Base-by-base conservation (phyloP, 1,284 basidiomycete genomes). In the Ustilago crameri region DNA sequence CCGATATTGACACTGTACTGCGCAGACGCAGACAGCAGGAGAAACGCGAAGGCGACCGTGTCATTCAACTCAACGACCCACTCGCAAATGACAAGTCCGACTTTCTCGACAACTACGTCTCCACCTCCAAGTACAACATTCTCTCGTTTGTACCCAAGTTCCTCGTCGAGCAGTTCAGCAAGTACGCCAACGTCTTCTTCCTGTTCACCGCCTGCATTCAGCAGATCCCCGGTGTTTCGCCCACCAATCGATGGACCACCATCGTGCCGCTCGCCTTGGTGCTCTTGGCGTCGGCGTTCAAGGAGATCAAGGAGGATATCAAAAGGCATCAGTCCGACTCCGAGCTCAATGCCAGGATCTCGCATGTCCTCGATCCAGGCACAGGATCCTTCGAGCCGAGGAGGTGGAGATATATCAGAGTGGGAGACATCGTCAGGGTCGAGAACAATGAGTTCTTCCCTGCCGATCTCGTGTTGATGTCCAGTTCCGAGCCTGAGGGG, bases 131-230 rank as follows among this genome's bases (percentile, higher is more conserved):
- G 85, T 99, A 98, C 86, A 97, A 95, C 80, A 74, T 91, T 35
- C 87, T 87, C 32, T 92, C 92, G 0, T 98, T 98, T 84, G 72
- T 94, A 10, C 94, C 93, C 50, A 98, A 97, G 84, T 99, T 98
- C 85, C 84, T 98, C 60, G 52, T 70, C 49, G 94, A 97, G 84
- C 94, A 97, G 90, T 96, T 97, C 87, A 93, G 92, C 69, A 95
- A 96, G 88, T 98, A 97, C 82, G 96, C 96, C 76, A 98, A 99
- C 84, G 68, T 98, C 65, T 99, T 99, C 87, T 98, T 99, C 88
- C 87, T 99, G 64, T 98, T 98, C 87, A 98, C 95, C 26, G 94
- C 94, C 24, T 92, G 90, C 84, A 98, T 98, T 55, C 95, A 98
- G 84, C 96, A 99, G 86, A 95, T 98, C 73, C 96, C 96, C 10